A percentile compares a stretch with the other conserved stretches of the same genome.
phyloP scores from a whole-genome alignment of 129 eudicot species.

The Centrapalus pauciflorus region DNA sequence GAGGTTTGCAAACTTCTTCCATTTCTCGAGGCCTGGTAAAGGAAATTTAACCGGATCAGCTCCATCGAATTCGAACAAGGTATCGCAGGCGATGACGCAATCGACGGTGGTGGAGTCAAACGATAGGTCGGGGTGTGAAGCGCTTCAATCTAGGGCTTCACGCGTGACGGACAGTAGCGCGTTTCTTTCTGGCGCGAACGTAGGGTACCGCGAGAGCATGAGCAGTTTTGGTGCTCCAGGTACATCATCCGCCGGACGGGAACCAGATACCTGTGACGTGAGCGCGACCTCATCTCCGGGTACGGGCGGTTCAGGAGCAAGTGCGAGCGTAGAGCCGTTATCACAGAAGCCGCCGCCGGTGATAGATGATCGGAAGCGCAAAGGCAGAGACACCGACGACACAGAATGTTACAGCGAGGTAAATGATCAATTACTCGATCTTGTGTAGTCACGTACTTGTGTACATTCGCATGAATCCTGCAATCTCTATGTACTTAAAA shows the following conservation, averaged over 20 bases:
- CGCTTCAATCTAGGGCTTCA: constrained; percentile 26
- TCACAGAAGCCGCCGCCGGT: constrained; percentile 25
- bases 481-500: background rate
- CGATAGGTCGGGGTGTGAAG: constrained; percentile 26
- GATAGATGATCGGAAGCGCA: constrained; percentile 33
- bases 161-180: constrained; percentile 24
- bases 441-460: constrained; percentile 11
- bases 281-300: constrained; percentile 33
- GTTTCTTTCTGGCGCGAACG: constrained; percentile 16
- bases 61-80: constrained; percentile 25
- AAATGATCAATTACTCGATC: constrained; percentile 9
- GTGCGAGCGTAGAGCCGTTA: constrained; percentile 25
- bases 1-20: constrained; percentile 35
- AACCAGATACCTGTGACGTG: constrained; percentile 23
- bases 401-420: constrained; percentile 70
- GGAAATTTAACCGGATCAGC: constrained; percentile 22
- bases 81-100: constrained; percentile 15
- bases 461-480: constrained; percentile 16
- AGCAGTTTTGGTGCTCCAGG: constrained; percentile 22
- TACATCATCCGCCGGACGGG: constrained; percentile 24
- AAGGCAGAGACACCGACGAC: constrained; percentile 33
- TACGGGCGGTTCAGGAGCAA: constrained; percentile 30
- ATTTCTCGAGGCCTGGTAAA: constrained; percentile 38
- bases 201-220: constrained; percentile 6
- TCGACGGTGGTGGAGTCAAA: constrained; percentile 59